A percentile compares a stretch with the other conserved stretches of the same genome.
phyloP scores from a whole-genome alignment of 2,329 filamentous ascomycete species.

The Dryadomyces sulphureus region DNA sequence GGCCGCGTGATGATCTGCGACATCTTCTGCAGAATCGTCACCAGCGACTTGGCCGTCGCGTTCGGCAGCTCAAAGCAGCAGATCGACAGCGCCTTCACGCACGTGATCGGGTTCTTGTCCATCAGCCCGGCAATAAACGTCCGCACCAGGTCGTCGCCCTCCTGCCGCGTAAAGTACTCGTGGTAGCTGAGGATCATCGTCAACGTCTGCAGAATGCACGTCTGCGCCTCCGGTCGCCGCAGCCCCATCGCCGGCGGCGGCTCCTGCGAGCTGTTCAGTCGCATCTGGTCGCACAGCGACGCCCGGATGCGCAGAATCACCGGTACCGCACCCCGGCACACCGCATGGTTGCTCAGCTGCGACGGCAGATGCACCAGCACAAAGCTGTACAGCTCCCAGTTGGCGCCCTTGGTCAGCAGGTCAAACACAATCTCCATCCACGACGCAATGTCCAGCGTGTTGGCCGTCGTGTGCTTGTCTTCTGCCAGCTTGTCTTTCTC shows the following conservation, averaged over 20 bases:
- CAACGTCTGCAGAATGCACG: constrained; percentile 75
- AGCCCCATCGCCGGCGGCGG: constrained; percentile 67
- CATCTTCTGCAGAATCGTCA: constrained; percentile 83
- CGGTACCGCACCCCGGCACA: constrained; percentile 60
- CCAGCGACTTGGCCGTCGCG: constrained; percentile 72
- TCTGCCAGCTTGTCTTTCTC: background rate
- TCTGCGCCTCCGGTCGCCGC: constrained; percentile 75
- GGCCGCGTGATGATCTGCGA: constrained; percentile 90
- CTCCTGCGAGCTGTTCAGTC: constrained; percentile 62
- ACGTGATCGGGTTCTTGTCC: constrained; percentile 79
- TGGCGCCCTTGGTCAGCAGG: constrained; percentile 58
- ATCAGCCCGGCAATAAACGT: constrained; percentile 77
- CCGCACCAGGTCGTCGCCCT: constrained; percentile 80
- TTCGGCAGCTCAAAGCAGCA: constrained; percentile 89
- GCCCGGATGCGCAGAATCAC: constrained; percentile 64
- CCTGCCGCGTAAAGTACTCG: constrained; percentile 63
- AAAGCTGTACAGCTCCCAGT: constrained; percentile 92
- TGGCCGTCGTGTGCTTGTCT: background rate
- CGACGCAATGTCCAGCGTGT: constrained; percentile 39
- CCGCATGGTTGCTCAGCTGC: constrained; percentile 76
- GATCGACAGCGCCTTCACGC: constrained; percentile 86
- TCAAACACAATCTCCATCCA: constrained; percentile 68
- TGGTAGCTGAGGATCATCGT: constrained; percentile 88
- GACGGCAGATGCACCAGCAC: constrained; percentile 73
- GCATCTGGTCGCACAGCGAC: constrained; percentile 70